Conservation (phyloP, 2,329 filamentous ascomycete species). For the Anthostomella pinea region DNA sequence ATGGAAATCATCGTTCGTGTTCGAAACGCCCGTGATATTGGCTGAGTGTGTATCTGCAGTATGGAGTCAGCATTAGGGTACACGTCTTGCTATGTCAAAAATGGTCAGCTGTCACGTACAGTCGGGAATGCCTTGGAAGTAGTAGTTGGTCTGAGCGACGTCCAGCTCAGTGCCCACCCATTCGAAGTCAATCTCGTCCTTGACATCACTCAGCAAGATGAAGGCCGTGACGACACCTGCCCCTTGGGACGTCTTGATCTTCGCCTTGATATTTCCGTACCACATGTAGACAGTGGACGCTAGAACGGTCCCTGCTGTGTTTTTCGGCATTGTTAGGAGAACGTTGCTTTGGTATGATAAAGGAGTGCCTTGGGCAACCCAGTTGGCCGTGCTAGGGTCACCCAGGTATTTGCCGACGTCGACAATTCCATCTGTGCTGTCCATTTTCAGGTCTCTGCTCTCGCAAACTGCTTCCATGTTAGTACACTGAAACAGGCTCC, state of each 20-base stretch:
- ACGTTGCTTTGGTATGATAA: slow-evolving; percentile 65
- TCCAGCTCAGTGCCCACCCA: slow-evolving; percentile 79
- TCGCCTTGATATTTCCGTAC: slow-evolving; percentile 91
- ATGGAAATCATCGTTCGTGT: slow-evolving; percentile 79
- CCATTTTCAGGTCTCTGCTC: slow-evolving; percentile 70
- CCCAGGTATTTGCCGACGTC: slow-evolving; percentile 82
- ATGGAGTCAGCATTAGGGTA: slow-evolving; percentile 21
- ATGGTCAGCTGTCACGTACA: slow-evolving; percentile 56
- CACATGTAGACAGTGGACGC: slow-evolving; percentile 86
- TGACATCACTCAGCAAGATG: slow-evolving; percentile 90
- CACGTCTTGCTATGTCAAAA: slow-evolving; percentile 5
- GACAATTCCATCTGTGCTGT: slow-evolving; percentile 65
- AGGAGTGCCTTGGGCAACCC: slow-evolving; percentile 81
- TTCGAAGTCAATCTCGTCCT: slow-evolving; percentile 98
- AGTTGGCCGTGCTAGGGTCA: slow-evolving; percentile 75
- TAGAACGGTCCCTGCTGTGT: slow-evolving; percentile 82
- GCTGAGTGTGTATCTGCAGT: slow-evolving; percentile 66
- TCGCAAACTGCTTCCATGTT: no score
- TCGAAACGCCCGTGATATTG: slow-evolving; percentile 61
- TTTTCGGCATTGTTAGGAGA: slow-evolving; percentile 83
- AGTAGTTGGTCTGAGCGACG: slow-evolving; percentile 90
- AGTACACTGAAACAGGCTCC: no score
- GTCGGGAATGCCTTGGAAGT: slow-evolving; percentile 88
- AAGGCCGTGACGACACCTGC: slow-evolving; percentile 94
- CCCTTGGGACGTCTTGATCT: slow-evolving; percentile 79